Conservation (phyloP, 768 basidiomycete genomes). For the Calvatia gigantea region DNA sequence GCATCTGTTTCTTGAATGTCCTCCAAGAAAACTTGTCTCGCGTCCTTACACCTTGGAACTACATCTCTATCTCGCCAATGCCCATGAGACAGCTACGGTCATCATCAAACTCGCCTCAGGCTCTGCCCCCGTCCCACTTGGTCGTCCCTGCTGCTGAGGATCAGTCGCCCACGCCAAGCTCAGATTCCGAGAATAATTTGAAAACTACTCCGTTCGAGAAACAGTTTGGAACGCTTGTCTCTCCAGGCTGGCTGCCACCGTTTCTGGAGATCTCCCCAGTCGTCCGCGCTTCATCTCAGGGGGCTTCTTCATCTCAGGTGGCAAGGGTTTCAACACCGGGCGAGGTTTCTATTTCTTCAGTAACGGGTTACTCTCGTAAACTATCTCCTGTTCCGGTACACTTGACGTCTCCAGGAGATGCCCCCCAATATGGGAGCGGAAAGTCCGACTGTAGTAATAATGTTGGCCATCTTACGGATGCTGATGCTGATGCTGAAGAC, state of each 20-base stretch:
- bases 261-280: conserved; percentile 28
- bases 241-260: conserved; percentile 16
- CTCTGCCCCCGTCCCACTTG: conserved; percentile 23
- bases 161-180: conserved; percentile 2
- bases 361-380: not conserved
- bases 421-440: not conserved
- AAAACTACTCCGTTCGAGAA: conserved; percentile 17
- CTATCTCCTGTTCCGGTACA: not conserved
- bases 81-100: conserved; percentile 21
- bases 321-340: not conserved
- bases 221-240: conserved; percentile 15
- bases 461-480: not conserved
- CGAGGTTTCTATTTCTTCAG: not conserved
- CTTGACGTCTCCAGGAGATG: not conserved
- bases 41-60: conserved; percentile 11
- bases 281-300: conserved; percentile 19
- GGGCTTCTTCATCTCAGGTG: conserved; percentile 13
- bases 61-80: conserved; percentile 3
- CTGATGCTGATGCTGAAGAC: conserved; percentile 3
- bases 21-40: conserved; percentile 1
- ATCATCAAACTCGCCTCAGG: conserved; percentile 21
- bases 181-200: conserved; percentile 9
- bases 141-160: conserved; percentile 7
- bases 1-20: not conserved
- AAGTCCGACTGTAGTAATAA: not conserved